Conservation (phyloP, 768 basidiomycete species). For the Cubamyces lactineus region DNA sequence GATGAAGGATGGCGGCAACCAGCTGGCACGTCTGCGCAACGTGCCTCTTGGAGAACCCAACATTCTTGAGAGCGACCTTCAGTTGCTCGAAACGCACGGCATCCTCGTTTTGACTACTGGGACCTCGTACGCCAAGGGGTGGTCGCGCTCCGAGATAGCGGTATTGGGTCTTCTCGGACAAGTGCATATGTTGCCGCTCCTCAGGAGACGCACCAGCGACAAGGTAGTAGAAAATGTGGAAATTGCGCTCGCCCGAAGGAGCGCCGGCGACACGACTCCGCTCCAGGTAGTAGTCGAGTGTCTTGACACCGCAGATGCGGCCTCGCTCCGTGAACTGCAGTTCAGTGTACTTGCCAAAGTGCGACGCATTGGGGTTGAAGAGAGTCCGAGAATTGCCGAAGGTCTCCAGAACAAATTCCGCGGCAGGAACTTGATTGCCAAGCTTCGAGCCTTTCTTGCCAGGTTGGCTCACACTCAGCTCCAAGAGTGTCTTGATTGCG, state of each 20-base stretch:
- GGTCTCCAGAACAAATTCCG: slow-evolving; percentile 93
- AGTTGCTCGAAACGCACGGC: slow-evolving; percentile 90
- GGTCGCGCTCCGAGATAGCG: slow-evolving; percentile 74
- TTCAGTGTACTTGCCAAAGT: slow-evolving; percentile 98
- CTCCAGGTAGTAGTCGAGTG: slow-evolving; percentile 96
- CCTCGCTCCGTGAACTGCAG: slow-evolving; percentile 95
- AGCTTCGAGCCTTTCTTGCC: slow-evolving; percentile 96
- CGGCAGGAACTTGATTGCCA: slow-evolving; percentile 81
- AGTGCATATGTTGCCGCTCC: slow-evolving; percentile 85
- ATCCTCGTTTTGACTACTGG: slow-evolving; percentile 72
- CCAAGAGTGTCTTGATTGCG: slow-evolving; percentile 91
- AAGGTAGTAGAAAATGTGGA: slow-evolving; percentile 98
- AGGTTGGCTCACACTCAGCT: slow-evolving; percentile 83
- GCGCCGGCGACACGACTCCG: slow-evolving; percentile 85
- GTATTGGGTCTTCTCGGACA: slow-evolving; percentile 80
- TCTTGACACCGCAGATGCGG: slow-evolving; percentile 86
- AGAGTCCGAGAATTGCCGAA: slow-evolving; percentile 93
- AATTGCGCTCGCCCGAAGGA: slow-evolving; percentile 92
- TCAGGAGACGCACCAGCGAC: slow-evolving; percentile 88
- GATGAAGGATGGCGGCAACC: slow-evolving; percentile 92
- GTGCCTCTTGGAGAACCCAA: slow-evolving; percentile 92
- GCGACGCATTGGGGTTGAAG: slow-evolving; percentile 93
- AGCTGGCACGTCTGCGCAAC: slow-evolving; percentile 97
- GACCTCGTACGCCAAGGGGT: slow-evolving; percentile 30
- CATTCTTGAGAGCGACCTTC: slow-evolving; percentile 89